Percentiles rank a stretch among this genome's conserved stretches.
Evolutionary conservation across 2,329 filamentous ascomycete genomes (phyloP).

Genomic region (Diaporthe longicolla): DNA sequence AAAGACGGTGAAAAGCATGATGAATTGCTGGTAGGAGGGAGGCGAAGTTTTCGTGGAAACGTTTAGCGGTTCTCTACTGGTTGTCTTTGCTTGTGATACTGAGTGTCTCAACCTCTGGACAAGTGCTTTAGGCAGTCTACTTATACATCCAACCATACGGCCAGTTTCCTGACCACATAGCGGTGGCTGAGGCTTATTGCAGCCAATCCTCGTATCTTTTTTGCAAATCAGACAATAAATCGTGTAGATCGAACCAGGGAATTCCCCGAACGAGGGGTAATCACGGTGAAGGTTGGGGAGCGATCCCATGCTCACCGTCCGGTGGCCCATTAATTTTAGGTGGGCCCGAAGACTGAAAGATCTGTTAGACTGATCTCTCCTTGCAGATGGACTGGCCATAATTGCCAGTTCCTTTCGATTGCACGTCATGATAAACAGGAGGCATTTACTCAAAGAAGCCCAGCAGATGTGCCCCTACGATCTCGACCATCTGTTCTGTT

Average conservation of each 20-base stretch:
- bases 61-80: neutral
- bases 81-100: neutral
- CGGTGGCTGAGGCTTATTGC: slow-evolving; percentile 23
- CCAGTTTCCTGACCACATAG: neutral
- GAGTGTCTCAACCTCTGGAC: neutral
- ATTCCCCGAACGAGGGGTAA: slow-evolving; percentile 20
- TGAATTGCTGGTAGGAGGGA: neutral
- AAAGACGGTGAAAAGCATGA: neutral
- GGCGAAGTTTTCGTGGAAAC: no score
- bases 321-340: slow-evolving; percentile 14
- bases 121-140: neutral
- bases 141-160: neutral
- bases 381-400: neutral
- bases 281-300: slow-evolving; percentile 6
- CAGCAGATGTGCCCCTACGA: no score
- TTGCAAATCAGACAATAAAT: slow-evolving; percentile 24
- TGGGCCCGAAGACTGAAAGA: neutral
- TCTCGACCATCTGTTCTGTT: neutral
- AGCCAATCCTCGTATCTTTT: slow-evolving; percentile 14
- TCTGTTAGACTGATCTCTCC: neutral
- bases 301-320: slow-evolving; percentile 22
- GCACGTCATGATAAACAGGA: neutral
- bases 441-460: neutral
- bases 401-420: neutral
- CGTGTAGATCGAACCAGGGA: slow-evolving; percentile 10